These are phyloP conservation scores for Calonectria honghensis DNA, from an alignment of 2,329 filamentous ascomycete genomes.

Conservation along the genomic window DNA sequence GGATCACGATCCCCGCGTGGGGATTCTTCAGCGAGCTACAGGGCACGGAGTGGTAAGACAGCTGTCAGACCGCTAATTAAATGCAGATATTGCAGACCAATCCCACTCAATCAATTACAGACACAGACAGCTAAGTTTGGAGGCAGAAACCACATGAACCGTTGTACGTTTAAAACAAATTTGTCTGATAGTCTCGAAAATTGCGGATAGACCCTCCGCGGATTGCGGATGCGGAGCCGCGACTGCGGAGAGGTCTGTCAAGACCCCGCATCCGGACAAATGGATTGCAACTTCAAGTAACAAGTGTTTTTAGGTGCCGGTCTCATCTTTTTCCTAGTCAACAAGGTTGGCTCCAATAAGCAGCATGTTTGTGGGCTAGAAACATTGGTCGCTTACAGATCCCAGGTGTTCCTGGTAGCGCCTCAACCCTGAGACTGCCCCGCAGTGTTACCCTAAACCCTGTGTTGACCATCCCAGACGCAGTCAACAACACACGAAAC, in stretches of 20 bases:
- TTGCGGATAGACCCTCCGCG: conserved; percentile 17
- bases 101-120: no score
- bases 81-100: not conserved
- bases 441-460: not conserved
- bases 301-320: not conserved
- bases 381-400: not conserved
- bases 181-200: not conserved
- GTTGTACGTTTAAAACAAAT: not conserved
- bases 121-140: no score
- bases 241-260: not conserved
- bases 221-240: conserved; percentile 8
- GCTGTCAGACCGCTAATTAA: not conserved
- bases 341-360: no score
- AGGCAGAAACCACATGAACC: not conserved
- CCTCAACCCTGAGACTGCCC: not conserved
- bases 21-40: not conserved
- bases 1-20: not conserved
- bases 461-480: not conserved
- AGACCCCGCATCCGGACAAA: conserved; percentile 18
- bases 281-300: not conserved
- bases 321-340: not conserved
- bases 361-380: not conserved
- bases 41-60: not conserved
- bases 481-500: not conserved
- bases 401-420: not conserved